Evolutionary conservation across 345 rosid species (phyloP).

Genomic region (Dipteronia sinensis): DNA sequence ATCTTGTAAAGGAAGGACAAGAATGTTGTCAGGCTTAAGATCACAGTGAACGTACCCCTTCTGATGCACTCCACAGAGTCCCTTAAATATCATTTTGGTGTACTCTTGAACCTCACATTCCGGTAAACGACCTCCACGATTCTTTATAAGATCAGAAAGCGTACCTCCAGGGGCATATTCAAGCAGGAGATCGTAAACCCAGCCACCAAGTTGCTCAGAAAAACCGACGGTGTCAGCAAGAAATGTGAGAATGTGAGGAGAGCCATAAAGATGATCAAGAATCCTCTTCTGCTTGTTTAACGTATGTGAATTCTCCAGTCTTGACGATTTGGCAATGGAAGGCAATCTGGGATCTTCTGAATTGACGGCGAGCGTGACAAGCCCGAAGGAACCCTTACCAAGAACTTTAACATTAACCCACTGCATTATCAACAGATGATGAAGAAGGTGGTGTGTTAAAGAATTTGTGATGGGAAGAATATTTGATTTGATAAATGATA

Average conservation of each 20-base stretch:
- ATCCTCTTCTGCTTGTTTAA: background rate
- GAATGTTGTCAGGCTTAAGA: background rate
- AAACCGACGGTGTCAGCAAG: background rate
- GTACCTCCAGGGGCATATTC: background rate
- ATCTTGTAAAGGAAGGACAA: background rate
- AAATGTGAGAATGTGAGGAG: background rate
- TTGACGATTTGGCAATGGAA: background rate
- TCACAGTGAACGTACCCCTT: background rate
- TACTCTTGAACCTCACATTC: background rate
- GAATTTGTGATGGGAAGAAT: no score
- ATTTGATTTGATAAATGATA: no score
- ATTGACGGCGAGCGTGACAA: background rate
- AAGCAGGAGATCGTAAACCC: background rate
- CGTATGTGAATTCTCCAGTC: background rate
- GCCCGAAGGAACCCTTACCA: background rate
- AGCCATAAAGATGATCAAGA: background rate
- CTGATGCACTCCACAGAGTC: background rate
- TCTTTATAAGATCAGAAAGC: background rate
- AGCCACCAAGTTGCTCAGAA: background rate
- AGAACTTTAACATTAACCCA: background rate
- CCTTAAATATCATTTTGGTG: constrained; percentile 1
- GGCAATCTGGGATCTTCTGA: background rate
- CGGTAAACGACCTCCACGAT: background rate
- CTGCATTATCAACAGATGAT: background rate
- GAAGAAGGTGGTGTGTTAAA: no score